Conservation (phyloP, 352 stramenopile genomes). For the Phytopythium boreale region DNA sequence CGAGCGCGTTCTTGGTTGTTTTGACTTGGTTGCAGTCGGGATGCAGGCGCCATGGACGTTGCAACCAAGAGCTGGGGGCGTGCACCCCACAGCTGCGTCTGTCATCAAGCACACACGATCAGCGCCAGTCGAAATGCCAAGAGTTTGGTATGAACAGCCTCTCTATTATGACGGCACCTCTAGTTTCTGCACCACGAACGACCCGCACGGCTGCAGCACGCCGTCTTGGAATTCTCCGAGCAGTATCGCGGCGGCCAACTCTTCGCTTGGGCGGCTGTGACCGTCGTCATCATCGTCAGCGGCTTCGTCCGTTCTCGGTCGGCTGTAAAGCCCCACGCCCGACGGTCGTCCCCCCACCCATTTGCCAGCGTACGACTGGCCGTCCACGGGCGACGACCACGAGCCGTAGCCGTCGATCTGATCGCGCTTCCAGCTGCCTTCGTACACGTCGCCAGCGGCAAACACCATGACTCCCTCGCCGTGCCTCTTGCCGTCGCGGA, state of each 20-base stretch:
- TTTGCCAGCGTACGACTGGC: conserved; percentile 38
- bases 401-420: conserved; percentile 61
- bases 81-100: background rate
- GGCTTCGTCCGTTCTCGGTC: conserved; percentile 18
- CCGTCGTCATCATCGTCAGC: conserved; percentile 22
- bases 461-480: conserved; percentile 61
- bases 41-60: too few species aligned
- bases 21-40: background rate
- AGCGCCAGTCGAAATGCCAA: background rate
- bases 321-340: conserved; percentile 53
- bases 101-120: background rate
- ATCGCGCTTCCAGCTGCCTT: conserved; percentile 57
- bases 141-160: background rate
- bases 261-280: background rate
- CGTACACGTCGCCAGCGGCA: conserved; percentile 57
- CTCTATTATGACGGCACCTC: conserved; percentile 24
- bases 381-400: conserved; percentile 43
- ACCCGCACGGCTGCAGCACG: conserved; percentile 36
- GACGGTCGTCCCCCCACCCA: conserved; percentile 55
- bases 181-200: conserved; percentile 42
- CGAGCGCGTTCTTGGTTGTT: conserved; percentile 2
- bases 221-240: conserved; percentile 44
- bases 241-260: conserved; percentile 15
- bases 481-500: conserved; percentile 34
- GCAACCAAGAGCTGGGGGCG: background rate